These are phyloP conservation scores for Chalciporus sp. DNA, from an alignment of 1,284 basidiomycete genomes.

Conservation along the genomic window DNA sequence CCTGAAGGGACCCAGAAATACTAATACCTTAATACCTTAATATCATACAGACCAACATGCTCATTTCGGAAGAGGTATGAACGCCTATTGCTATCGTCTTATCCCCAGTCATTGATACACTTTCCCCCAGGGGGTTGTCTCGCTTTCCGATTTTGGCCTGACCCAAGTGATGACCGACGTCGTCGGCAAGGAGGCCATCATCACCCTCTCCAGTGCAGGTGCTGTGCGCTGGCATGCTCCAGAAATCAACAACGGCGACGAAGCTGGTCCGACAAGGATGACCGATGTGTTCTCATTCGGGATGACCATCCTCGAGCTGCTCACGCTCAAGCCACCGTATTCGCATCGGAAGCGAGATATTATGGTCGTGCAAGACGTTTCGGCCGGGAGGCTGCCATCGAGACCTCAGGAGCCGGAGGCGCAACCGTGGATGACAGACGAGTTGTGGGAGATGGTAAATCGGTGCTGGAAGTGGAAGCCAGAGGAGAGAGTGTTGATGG, in stretches of 20 bases:
- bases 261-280: conserved; percentile 41
- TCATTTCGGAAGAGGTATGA: conserved; percentile 44
- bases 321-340: conserved; percentile 52
- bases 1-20: not conserved
- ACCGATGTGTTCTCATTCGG: conserved; percentile 58
- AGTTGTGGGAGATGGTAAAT: conserved; percentile 46
- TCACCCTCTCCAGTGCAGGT: conserved; percentile 45
- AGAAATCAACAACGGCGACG: conserved; percentile 49
- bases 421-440: conserved; percentile 44
- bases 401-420: conserved; percentile 39
- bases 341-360: conserved; percentile 48
- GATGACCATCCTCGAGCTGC: conserved; percentile 58
- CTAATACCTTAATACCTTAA: no score
- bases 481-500: conserved; percentile 19
- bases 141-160: conserved; percentile 64
- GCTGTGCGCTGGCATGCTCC: conserved; percentile 60
- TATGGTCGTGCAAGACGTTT: conserved; percentile 48
- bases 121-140: conserved; percentile 45
- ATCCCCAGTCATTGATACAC: not conserved
- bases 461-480: conserved; percentile 46
- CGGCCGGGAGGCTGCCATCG: conserved; percentile 39
- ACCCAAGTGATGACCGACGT: conserved; percentile 59
- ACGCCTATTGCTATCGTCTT: conserved; percentile 9
- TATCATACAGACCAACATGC: conserved; percentile 50
- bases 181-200: conserved; percentile 45